Evolutionary conservation across 768 basidiomycete species (phyloP), one percentile per base, ranked within the genome.

Genomic region (Tulasnella sp.): DNA sequence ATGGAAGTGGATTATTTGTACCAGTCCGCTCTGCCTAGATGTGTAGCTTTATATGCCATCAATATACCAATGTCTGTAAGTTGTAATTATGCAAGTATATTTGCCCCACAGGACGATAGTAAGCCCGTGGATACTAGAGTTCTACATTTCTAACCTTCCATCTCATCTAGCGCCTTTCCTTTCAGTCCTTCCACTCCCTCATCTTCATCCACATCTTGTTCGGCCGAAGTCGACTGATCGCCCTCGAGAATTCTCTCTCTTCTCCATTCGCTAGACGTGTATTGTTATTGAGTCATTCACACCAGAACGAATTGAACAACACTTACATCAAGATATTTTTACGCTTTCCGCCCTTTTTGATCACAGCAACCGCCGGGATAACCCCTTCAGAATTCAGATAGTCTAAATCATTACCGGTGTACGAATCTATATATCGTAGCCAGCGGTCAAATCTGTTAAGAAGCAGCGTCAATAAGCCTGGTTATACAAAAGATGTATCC

Each of bases 381-480:
- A 73, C 72, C 7, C 87, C 92, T 60, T 77, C 74, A 0, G 76
- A 69, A 60, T 88, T 92, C 54, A 87, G 69, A 58, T 84, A 90
- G 27, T 76, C 67, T 40, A 93, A 70, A 62, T 93, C 90, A 54
- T 73, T 71, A 3, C 88, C 90, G 15, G 72, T 66, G 59, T 90
- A 91, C 6, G 70, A 59, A 60, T 93, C 89, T 28, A 88, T 70
- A 20, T 74, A 71, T 39, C 78, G 77, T 45, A 91, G 70, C 87
- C 86, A 96, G 34, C 80, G 77, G 61, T 90, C 84, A 67, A 83
- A 92, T 56, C 82, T 89, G 58, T 31, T 16, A n/a, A n/a, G 31
- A 53, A 7, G 48, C 2, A 57, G 29, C 8, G 20, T 31, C 28
- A 37, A 22, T 45, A 32, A n/a, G n/a, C n/a, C n/a, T n/a, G 6